Base-by-base conservation (phyloP, 2,329 filamentous ascomycete genomes). In the Aspergillus piperis region DNA sequence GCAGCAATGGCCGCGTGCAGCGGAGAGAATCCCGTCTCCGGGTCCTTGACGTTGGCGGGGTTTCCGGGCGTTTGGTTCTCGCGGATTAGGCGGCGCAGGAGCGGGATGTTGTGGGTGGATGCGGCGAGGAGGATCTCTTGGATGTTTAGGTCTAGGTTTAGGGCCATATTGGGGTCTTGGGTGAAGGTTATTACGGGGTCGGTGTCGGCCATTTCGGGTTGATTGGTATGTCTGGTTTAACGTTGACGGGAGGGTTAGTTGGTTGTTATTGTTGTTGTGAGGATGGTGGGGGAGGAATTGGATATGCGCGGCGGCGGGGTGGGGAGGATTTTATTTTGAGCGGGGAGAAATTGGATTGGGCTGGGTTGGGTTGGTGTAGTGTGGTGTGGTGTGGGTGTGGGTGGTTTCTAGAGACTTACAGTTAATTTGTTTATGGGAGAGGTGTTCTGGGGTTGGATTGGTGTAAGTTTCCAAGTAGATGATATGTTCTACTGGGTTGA, bases 1-100 rank as follows among this genome's bases (percentile, higher is more conserved):
- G 88, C 84, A n/a, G 91, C 89, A 72, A 98, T 91, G 41, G 92
- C 92, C 21, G 93, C 90, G 77, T 98, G 95, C 13, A 98, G 83
- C 8, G 94, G 92, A 8, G 92, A 92, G 75, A 89, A 92, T 62
- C 91, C 91, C 0, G 93, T 96, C 62, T 89, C 87, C 5, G 90
- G 85, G 71, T 98, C 94, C 75, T 94, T 92, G 4, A 89, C 87
- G 73, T 90, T 92, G 32, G 81, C 91, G 79, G 79, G 88, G 52
- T 83, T 86, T 3, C 78, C 73, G 15, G 41, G 41, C 21, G 39
- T 67, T 39, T 74, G 71, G 64, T 81, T 78, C 55, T 79, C 83
- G 69, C 84, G 82, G 63, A 96, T 84, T 7, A 96, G 84, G 58
- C 84, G 83, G 73, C 88, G 88, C 44, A 96, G 84, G 53, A 84